phyloP scores from a whole-genome alignment of 1,139 yeast genomes.

The Scheffersomyces titani region DNA sequence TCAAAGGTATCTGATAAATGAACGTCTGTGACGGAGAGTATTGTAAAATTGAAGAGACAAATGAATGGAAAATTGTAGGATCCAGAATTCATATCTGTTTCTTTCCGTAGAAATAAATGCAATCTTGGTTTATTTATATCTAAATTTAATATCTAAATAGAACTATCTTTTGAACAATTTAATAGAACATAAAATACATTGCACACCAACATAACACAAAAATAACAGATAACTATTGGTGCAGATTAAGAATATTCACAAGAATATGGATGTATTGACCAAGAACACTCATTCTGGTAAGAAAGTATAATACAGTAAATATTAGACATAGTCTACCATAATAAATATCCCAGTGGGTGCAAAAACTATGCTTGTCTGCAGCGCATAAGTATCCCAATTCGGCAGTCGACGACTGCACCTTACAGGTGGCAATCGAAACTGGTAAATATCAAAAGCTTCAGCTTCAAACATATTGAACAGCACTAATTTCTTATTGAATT shows the following conservation, averaged over 20 bases:
- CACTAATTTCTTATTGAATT: not conserved
- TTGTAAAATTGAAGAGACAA: not conserved
- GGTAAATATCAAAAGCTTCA: not conserved
- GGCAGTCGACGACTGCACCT: not conserved
- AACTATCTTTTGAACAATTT: too few species aligned
- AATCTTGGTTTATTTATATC: not conserved
- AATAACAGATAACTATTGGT: not conserved
- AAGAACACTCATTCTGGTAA: not conserved
- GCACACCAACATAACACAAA: not conserved
- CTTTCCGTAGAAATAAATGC: not conserved
- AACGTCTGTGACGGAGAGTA: not conserved
- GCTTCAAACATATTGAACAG: not conserved
- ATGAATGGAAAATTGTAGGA: too few species aligned
- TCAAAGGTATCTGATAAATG: not conserved
- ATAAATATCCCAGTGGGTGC: not conserved
- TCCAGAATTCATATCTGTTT: not conserved
- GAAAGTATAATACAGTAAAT: not conserved
- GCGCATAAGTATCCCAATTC: not conserved
- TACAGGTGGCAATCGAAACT: not conserved
- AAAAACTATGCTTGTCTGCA: too few species aligned
- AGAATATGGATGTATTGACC: not conserved
- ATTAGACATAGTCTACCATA: not conserved
- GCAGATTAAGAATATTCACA: not conserved
- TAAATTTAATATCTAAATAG: too few species aligned
- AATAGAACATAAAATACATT: not conserved